These are phyloP conservation scores for Kuraishia hungarica DNA, from an alignment of 805 yeast species.

Conservation along the genomic window DNA sequence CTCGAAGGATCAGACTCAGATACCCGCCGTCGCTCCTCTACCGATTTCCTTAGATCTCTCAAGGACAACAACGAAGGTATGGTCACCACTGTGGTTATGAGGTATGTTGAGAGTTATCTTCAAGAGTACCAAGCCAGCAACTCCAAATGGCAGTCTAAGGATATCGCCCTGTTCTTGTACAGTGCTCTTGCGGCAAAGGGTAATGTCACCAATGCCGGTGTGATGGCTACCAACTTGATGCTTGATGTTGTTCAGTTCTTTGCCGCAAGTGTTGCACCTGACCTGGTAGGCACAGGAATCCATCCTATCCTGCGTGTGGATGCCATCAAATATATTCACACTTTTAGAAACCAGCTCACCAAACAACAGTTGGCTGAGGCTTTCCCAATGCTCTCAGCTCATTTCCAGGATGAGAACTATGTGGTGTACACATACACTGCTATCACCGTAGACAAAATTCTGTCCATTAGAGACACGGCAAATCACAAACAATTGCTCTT, in stretches of 20 bases:
- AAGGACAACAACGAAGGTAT: slow-evolving; percentile 68
- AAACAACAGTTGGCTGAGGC: slow-evolving; percentile 75
- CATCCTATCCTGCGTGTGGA: slow-evolving; percentile 84
- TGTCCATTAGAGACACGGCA: slow-evolving; percentile 62
- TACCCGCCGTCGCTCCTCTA: slow-evolving; percentile 87
- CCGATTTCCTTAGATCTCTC: slow-evolving; percentile 82
- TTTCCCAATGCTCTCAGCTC: slow-evolving; percentile 68
- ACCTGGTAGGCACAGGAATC: slow-evolving; percentile 48
- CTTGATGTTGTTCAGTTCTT: slow-evolving; percentile 87
- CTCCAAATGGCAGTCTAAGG: slow-evolving; percentile 76
- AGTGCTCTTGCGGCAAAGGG: slow-evolving; percentile 91
- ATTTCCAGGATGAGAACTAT: slow-evolving; percentile 56
- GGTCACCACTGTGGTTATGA: slow-evolving; percentile 68
- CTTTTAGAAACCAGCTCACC: slow-evolving; percentile 87
- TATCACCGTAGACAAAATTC: slow-evolving; percentile 80
- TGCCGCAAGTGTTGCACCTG: slow-evolving; percentile 71
- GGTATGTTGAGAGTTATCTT: slow-evolving; percentile 62
- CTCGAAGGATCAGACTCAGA: slow-evolving; percentile 93
- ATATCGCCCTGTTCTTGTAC: slow-evolving; percentile 78
- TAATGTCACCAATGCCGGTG: slow-evolving; percentile 76
- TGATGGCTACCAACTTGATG: slow-evolving; percentile 73
- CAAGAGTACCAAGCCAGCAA: slow-evolving; percentile 33
- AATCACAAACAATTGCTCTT: slow-evolving; percentile 54
- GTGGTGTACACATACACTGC: slow-evolving; percentile 93
- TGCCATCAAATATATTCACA: slow-evolving; percentile 84